Percentiles rank a stretch among this genome's conserved stretches.
These are phyloP conservation scores for Citrus mangshanensis DNA, from an alignment of 345 rosid species.

Conservation along the genomic window DNA sequence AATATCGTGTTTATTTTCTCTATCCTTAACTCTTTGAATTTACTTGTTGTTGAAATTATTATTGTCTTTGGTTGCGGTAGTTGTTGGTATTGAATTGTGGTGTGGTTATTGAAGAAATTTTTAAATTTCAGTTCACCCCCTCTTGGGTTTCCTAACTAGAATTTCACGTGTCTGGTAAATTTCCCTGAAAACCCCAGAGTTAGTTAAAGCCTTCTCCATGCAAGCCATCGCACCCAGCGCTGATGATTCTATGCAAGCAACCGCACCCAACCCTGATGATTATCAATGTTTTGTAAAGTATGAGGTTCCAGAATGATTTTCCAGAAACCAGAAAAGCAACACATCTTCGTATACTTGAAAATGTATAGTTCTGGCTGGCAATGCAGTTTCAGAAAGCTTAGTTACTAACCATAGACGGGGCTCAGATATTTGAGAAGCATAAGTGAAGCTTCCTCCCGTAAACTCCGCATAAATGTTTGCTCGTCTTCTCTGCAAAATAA, in stretches of 20 bases:
- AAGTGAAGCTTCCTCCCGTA: conserved; percentile 55
- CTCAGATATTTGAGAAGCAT: conserved; percentile 52
- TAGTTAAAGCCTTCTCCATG: conserved; percentile 51
- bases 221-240: conserved; percentile 47
- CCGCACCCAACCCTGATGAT: background rate
- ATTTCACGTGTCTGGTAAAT: background rate
- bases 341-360: too few species aligned
- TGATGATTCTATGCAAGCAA: conserved; percentile 45
- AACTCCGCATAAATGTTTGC: conserved; percentile 39
- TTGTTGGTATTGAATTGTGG: too few species aligned
- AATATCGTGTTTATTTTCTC: too few species aligned
- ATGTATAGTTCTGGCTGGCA: background rate
- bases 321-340: too few species aligned
- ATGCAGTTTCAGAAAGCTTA: background rate
- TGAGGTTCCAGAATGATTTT: too few species aligned
- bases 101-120: too few species aligned
- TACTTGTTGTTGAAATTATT: too few species aligned
- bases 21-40: too few species aligned
- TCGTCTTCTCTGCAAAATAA: too few species aligned
- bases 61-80: too few species aligned
- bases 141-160: too few species aligned
- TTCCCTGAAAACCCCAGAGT: conserved; percentile 41
- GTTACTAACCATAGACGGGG: conserved; percentile 46
- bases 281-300: background rate
- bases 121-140: too few species aligned